These are phyloP conservation scores for Tuber umbilicatum DNA, from an alignment of 495 filamentous ascomycete species.

Conservation along the genomic window DNA sequence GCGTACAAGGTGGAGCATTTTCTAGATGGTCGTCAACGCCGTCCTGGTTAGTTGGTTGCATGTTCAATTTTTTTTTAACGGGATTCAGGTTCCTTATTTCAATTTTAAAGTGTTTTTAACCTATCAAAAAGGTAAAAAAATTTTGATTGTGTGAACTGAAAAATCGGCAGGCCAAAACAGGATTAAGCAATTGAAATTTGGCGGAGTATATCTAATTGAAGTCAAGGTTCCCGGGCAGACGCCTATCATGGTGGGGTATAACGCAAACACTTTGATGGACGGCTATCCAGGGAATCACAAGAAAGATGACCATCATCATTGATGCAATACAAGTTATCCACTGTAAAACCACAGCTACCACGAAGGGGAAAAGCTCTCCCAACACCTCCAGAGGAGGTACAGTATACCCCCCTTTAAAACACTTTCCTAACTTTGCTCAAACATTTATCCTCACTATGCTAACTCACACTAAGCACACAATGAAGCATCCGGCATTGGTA, in stretches of 20 bases:
- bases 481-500: not conserved
- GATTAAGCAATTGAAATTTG: not conserved
- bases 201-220: not conserved
- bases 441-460: not conserved
- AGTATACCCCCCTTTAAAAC: no score
- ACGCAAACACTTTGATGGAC: not conserved
- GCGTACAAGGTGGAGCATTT: not conserved
- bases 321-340: not conserved
- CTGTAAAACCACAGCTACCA: no score
- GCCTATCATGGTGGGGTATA: not conserved
- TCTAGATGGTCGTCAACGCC: not conserved
- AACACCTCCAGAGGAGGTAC: no score
- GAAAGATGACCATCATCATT: not conserved
- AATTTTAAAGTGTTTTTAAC: not conserved
- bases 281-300: not conserved
- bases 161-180: not conserved
- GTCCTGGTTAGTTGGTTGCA: not conserved
- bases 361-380: no score
- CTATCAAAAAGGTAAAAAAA: not conserved
- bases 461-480: not conserved
- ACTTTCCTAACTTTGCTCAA: not conserved
- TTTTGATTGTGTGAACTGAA: not conserved
- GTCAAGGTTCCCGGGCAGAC: not conserved
- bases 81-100: not conserved
- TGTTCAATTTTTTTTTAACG: not conserved